Evolutionary conservation across 306 rosid species (phyloP).

Genomic region (Hylodesmum podocarpum): DNA sequence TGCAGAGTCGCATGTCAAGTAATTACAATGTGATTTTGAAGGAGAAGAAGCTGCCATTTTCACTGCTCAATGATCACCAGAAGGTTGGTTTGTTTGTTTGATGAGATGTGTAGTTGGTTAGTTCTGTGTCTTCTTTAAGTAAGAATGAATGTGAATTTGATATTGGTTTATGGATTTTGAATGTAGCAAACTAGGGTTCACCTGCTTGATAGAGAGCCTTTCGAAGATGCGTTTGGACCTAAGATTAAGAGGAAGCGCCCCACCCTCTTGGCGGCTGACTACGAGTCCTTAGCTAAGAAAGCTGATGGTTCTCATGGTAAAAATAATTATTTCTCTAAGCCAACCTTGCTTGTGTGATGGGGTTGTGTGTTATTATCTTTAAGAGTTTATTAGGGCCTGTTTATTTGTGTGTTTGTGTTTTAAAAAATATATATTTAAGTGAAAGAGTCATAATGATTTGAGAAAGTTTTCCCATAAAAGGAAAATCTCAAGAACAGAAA

Average conservation of each 20-base stretch:
- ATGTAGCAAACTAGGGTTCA: slow-evolving; percentile 91
- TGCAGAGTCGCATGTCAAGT: slow-evolving; percentile 59
- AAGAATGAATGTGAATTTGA: background rate
- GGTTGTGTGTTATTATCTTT: background rate
- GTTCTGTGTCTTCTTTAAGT: background rate
- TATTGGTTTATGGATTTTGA: slow-evolving; percentile 24
- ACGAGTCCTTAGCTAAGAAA: slow-evolving; percentile 76
- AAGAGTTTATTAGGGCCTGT: background rate
- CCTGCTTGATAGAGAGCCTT: slow-evolving; percentile 88
- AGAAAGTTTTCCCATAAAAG: background rate
- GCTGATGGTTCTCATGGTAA: slow-evolving; percentile 92
- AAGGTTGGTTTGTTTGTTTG: slow-evolving; percentile 69
- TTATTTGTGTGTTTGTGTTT: background rate
- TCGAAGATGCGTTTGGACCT: slow-evolving; percentile 81
- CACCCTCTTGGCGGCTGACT: slow-evolving; percentile 68
- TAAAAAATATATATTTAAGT: background rate
- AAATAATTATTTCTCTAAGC: background rate
- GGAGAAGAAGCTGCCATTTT: slow-evolving; percentile 71
- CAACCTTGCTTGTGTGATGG: background rate
- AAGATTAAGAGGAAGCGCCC: slow-evolving; percentile 90
- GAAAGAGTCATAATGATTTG: background rate
- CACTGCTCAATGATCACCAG: slow-evolving; percentile 78
- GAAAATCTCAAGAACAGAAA: background rate
- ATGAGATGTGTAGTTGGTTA: background rate
- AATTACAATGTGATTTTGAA: slow-evolving; percentile 76